phyloP scores from a whole-genome alignment of 2,329 filamentous ascomycete genomes.

The Zymoseptoria brevis region DNA sequence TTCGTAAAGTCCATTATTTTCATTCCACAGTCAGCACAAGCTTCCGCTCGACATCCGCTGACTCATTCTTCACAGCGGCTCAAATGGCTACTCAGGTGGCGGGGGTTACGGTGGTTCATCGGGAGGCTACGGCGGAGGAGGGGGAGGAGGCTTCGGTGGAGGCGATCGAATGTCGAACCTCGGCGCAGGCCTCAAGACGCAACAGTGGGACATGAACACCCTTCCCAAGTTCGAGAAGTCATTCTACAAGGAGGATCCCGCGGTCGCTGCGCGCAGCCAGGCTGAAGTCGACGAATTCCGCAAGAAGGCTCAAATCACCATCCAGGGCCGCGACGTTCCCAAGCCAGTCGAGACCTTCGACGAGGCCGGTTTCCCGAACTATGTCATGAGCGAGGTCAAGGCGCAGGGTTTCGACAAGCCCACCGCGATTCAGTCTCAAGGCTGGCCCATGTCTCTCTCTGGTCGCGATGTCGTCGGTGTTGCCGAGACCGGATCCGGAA shows the following conservation, averaged over 20 bases:
- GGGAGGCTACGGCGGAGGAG: too few relatives aligned
- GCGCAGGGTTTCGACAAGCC: slow-evolving; percentile 89
- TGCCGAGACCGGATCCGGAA: slow-evolving; percentile 94
- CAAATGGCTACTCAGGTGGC: slow-evolving; percentile 22
- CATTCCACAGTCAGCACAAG: slow-evolving; percentile 1
- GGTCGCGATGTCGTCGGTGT: slow-evolving; percentile 98
- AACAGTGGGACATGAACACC: slow-evolving; percentile 71
- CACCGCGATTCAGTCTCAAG: slow-evolving; percentile 94
- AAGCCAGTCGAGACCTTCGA: slow-evolving; percentile 96
- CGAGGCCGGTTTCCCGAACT: slow-evolving; percentile 91
- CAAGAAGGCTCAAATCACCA: slow-evolving; percentile 72
- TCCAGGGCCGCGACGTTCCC: slow-evolving; percentile 73
- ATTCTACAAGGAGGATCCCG: slow-evolving; percentile 93
- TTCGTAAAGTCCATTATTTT: slow-evolving; percentile 12
- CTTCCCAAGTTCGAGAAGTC: slow-evolving; percentile 98
- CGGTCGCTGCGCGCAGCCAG: slow-evolving; percentile 64
- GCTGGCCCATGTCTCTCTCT: slow-evolving; percentile 97
- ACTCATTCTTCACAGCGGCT: slow-evolving; percentile 18
- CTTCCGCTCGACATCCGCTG: slow-evolving; percentile 8
- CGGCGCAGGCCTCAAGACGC: slow-evolving; percentile 77
- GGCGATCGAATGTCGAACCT: slow-evolving; percentile 94
- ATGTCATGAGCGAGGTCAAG: slow-evolving; percentile 98
- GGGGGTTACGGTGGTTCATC: slow-evolving; percentile 23
- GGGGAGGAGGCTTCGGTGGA: slow-evolving; percentile 35
- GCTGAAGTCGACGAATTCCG: slow-evolving; percentile 85